phyloP scores from a whole-genome alignment of 177 flowering plant genomes.

The Vitis hybrid region DNA sequence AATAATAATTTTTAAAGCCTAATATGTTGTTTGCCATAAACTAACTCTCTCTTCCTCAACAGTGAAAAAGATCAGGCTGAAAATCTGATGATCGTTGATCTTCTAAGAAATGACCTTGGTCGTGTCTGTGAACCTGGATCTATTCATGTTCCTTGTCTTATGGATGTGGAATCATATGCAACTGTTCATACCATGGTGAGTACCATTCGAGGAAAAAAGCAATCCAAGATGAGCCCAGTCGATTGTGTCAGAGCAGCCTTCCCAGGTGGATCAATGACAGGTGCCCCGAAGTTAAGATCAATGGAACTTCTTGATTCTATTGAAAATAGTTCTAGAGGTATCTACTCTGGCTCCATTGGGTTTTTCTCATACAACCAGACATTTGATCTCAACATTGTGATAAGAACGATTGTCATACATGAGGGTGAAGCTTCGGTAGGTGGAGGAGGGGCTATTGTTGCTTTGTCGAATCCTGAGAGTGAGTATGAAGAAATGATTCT shows the following conservation, averaged over 20 bases:
- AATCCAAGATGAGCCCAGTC: constrained; percentile 43
- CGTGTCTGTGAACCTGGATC: constrained; percentile 95
- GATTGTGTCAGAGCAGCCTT: constrained; percentile 91
- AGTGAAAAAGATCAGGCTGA: constrained; percentile 98
- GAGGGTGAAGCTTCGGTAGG: constrained; percentile 90
- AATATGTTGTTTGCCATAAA: not conserved
- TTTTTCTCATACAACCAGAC: constrained; percentile 82
- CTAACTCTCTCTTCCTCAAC: not conserved
- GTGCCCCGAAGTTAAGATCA: constrained; percentile 95
- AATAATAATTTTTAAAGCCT: too few relatives aligned
- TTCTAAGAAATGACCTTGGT: constrained; percentile 94
- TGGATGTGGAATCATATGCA: constrained; percentile 94
- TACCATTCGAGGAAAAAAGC: constrained; percentile 78
- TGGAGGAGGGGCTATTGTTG: constrained; percentile 93
- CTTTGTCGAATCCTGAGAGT: constrained; percentile 78
- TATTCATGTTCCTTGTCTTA: constrained; percentile 82
- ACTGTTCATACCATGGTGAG: constrained; percentile 98
- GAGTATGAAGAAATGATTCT: constrained; percentile 89
- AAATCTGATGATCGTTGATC: constrained; percentile 98
- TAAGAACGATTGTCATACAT: constrained; percentile 81
- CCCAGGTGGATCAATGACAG: constrained; percentile 99
- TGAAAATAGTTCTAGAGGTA: constrained; percentile 78
- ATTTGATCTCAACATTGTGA: constrained; percentile 92
- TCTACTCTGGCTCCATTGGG: constrained; percentile 94
- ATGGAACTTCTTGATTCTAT: constrained; percentile 91